phyloP scores from a whole-genome alignment of 306 rosid genomes.

The Fragaria ananassa region DNA sequence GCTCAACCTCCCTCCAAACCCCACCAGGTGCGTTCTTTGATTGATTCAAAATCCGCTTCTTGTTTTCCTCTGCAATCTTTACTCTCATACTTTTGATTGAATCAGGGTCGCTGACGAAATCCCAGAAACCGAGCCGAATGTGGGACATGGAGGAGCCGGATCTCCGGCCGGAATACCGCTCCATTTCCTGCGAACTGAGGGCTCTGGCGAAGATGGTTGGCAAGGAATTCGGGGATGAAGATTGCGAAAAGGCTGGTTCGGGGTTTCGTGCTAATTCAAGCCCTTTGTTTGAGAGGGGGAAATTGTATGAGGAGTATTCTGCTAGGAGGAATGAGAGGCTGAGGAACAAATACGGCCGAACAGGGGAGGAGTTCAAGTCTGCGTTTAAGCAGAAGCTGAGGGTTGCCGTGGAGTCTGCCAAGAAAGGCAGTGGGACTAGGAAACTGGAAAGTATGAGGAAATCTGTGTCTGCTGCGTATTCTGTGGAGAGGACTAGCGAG shows the following conservation, averaged over 20 bases:
- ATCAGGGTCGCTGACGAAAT: slow-evolving; percentile 63
- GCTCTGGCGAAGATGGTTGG: slow-evolving; percentile 57
- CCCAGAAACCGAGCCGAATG: slow-evolving; percentile 35
- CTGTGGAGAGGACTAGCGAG: slow-evolving; percentile 40
- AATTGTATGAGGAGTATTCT: slow-evolving; percentile 74
- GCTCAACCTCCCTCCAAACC: slow-evolving; percentile 46
- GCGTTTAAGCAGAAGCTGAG: slow-evolving; percentile 42
- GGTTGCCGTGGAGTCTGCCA: slow-evolving; percentile 69
- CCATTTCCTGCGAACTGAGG: slow-evolving; percentile 63
- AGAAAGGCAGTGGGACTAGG: slow-evolving; percentile 45
- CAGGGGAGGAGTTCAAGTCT: slow-evolving; percentile 27
- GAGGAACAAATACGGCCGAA: slow-evolving; percentile 47
- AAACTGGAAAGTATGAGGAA: slow-evolving; percentile 59
- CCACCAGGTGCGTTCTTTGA: slow-evolving; percentile 50
- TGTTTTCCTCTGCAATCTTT: neutral
- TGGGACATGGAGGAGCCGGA: slow-evolving; percentile 38
- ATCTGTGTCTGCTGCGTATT: slow-evolving; percentile 63
- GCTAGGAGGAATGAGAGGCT: slow-evolving; percentile 91
- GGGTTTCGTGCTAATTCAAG: slow-evolving; percentile 12
- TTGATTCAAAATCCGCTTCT: neutral
- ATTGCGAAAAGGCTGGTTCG: slow-evolving; percentile 1
- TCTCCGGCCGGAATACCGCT: slow-evolving; percentile 67
- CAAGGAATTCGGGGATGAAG: slow-evolving; percentile 40
- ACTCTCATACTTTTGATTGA: neutral
- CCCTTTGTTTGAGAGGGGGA: slow-evolving; percentile 64